These are phyloP conservation scores for Torrubiella hemipterigena DNA, from an alignment of 2,329 filamentous ascomycete genomes.

Conservation along the genomic window DNA sequence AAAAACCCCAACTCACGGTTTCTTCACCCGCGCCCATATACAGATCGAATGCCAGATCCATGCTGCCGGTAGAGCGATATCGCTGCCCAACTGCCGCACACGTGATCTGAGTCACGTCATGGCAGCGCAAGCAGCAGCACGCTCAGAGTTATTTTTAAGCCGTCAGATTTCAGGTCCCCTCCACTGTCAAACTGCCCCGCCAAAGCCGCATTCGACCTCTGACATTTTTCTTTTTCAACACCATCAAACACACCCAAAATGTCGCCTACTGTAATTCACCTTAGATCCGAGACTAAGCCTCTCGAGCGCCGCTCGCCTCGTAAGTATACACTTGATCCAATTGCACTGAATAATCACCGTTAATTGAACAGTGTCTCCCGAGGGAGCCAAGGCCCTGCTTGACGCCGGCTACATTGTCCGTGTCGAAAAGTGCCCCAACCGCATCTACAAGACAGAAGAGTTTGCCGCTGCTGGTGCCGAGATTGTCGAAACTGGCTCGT, in stretches of 20 bases:
- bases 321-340: neutral
- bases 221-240: too few species aligned
- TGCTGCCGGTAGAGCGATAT: too few species aligned
- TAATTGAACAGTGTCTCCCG: constrained; percentile 10
- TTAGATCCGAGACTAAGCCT: constrained; percentile 8
- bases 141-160: too few species aligned
- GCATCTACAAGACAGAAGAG: constrained; percentile 51
- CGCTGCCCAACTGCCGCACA: too few species aligned
- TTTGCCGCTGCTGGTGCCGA: constrained; percentile 50
- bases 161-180: too few species aligned
- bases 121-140: too few species aligned
- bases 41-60: too few species aligned
- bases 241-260: constrained; percentile 2
- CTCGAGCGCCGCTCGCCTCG: constrained; percentile 8
- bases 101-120: too few species aligned
- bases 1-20: too few species aligned
- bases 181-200: too few species aligned
- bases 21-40: too few species aligned
- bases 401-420: constrained; percentile 57
- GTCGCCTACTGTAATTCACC: constrained; percentile 6
- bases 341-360: neutral
- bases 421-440: constrained; percentile 51
- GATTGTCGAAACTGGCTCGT: constrained; percentile 54
- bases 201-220: too few species aligned
- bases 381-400: constrained; percentile 31